Evolutionary conservation across 805 yeast genomes (phyloP).

Genomic region (Monosporozyma servazzii): DNA sequence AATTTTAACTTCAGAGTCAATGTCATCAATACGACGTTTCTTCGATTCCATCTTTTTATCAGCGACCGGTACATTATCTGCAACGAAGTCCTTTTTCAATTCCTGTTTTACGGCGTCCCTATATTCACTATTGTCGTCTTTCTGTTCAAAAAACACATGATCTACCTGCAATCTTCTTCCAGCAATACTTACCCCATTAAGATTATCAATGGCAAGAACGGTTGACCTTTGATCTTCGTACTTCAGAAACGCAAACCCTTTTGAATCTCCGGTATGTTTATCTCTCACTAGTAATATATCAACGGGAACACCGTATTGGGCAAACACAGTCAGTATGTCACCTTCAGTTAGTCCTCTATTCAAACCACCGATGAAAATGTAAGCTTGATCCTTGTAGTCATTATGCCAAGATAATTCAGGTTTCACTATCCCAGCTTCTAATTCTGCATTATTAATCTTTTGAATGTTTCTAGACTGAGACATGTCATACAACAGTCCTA

Average conservation of each 20-base stretch:
- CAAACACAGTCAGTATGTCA: constrained; percentile 68
- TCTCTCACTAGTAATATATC: constrained; percentile 65
- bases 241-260: constrained; percentile 74
- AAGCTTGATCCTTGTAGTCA: constrained; percentile 70
- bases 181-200: constrained; percentile 55
- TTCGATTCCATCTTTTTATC: neutral
- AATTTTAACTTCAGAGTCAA: neutral
- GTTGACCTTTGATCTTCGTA: constrained; percentile 77
- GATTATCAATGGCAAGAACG: constrained; percentile 78
- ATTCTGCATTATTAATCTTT: constrained; percentile 56
- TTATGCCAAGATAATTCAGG: constrained; percentile 77
- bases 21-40: neutral
- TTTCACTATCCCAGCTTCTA: constrained; percentile 47
- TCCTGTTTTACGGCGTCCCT: constrained; percentile 31
- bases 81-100: constrained; percentile 21
- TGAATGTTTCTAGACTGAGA: constrained; percentile 33
- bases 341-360: constrained; percentile 58
- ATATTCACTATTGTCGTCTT: constrained; percentile 43
- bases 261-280: constrained; percentile 50
- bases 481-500: neutral
- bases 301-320: constrained; percentile 84
- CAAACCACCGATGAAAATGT: constrained; percentile 67
- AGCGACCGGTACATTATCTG: neutral
- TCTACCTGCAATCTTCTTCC: constrained; percentile 55
- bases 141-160: constrained; percentile 55